Evolutionary conservation across 495 filamentous ascomycete genomes (phyloP), one percentile per base, ranked within the genome.

Genomic region (Darksidea phi): DNA sequence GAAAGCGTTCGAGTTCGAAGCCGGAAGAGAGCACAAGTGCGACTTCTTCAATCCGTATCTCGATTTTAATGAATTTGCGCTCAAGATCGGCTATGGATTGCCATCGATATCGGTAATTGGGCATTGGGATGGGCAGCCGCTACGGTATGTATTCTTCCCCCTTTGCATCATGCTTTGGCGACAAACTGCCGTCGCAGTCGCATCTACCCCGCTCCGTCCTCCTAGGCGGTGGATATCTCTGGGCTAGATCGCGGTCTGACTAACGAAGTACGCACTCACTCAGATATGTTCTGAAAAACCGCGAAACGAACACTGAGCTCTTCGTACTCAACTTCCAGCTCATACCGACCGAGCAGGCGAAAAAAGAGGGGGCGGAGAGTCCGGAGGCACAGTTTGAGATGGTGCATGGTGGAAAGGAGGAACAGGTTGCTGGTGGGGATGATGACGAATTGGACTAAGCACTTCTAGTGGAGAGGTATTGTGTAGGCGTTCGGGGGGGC

Each of bases 31-130:
- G 23, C 95, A 95, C 74, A 74, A 79, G 18, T 81, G 82, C 47
- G 93, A 97, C 74, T 97, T 97, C 72, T 93, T 84, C 64, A 97
- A 96, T 71, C 84, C 86, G 24, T 96, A 92, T 76, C 68, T 97
- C 47, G 87, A 91, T 72, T 95, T 96, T 61, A 84, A 82, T 69
- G 80, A 88, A 57, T 89, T 96, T 67, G 80, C 86, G n/a, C 73
- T 97, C 20, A 81, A 83, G 50, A 67, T 97, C 17, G 93, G 93
- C 26, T 68, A 68, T 5, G 90, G 91, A 0, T 90, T 91, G 90
- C 93, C 7, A 88, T 88, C 0, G 88, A 70, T 96, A 2, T 85
- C 86, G 86, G 86, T 94, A 23, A 78, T 91, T 66, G 83, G 82
- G 52, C 93, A 95, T 71, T 87, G 92, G 77, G 87, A 94, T 72